Conservation (phyloP, 352 stramenopile genomes). For the Phytophthora agathidicida region DNA sequence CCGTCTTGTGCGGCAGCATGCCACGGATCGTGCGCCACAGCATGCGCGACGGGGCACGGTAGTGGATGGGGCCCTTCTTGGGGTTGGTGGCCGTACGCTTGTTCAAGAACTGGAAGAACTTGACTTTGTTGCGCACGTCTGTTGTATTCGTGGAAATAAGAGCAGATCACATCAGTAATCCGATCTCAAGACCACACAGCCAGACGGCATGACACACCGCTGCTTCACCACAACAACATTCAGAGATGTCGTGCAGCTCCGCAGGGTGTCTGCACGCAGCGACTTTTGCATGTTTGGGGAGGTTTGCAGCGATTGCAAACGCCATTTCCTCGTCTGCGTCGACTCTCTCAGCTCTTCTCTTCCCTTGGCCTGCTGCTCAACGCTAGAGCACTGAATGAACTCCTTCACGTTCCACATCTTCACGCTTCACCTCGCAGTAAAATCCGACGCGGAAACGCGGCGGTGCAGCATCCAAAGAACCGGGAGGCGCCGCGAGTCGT, state of each 20-base stretch:
- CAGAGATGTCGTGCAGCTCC: constrained; percentile 32
- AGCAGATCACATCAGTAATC: constrained; percentile 41
- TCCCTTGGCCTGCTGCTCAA: constrained; percentile 10
- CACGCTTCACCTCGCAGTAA: constrained; percentile 17
- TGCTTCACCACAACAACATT: constrained; percentile 31
- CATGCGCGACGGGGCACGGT: constrained; percentile 97
- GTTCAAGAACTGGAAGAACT: constrained; percentile 98
- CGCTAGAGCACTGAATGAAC: neutral
- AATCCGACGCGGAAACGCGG: constrained; percentile 24
- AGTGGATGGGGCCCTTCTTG: constrained; percentile 97
- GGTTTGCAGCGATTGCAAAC: constrained; percentile 25
- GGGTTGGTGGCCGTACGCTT: constrained; percentile 99
- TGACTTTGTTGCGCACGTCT: constrained; percentile 97
- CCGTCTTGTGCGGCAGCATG: constrained; percentile 99
- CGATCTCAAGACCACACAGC: constrained; percentile 32
- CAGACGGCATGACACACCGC: constrained; percentile 85
- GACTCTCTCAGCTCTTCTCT: constrained; percentile 4
- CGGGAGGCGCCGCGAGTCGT: constrained; percentile 12
- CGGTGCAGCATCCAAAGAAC: constrained; percentile 15
- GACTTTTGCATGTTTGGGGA: constrained; percentile 91
- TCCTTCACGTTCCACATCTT: constrained; percentile 13
- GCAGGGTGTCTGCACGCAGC: constrained; percentile 89
- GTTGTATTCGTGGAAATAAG: constrained; percentile 39
- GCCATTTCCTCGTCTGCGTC: constrained; percentile 6
- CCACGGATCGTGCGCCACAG: constrained; percentile 93